Evolutionary conservation across 495 filamentous ascomycete species (phyloP), one percentile per base, ranked within the genome.

Genomic region (Neurospora africana): DNA sequence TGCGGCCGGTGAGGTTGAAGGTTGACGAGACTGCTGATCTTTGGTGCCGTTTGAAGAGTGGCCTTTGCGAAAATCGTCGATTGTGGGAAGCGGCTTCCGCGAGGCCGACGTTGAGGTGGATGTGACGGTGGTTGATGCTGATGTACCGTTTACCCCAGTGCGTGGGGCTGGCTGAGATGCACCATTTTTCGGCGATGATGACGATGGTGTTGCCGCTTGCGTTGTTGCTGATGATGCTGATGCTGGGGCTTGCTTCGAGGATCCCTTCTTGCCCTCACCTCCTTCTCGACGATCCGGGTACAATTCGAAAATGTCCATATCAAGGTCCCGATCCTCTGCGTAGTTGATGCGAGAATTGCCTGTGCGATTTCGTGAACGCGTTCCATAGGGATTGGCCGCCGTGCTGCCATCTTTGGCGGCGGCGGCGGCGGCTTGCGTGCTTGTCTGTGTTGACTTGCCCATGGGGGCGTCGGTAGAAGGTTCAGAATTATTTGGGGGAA

Each of bases 311-410:
- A 91, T 86, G 44, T 99, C 95, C 82, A 93, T 88, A 74, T 98
- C 96, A 74, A 93, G 83, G 76, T 98, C 95, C 78, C 91, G 91
- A 82, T 99, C 96, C 82, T 99, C 95, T 38, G 95, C 96, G 81
- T 99, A 99, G 80, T 99, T 99, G 68, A 90, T 89, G 74, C 95
- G 91, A 74, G 92, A 86, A 71, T 84, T 86, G 73, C 91, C 93
- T 47, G 90, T 91, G 73, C 94, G 89, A 78, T 96, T 97, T 79
- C 95, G 90, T 72, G 95, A 99, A 75, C 95, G 92, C 74, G 96
- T 99, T 73, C 95, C 95, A 80, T 99, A 98, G 27, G 93, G 92
- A 68, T 91, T 90, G 9, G 89, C 80, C 65, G 80, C 77, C 5
- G 78, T 81, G 37, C 77, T 78, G 65, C 73, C 78, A 67, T 80